Evolutionary conservation across 148 eudicot genomes (phyloP), one percentile per base, ranked within the genome.

Genomic region (Rhododendron williamsianum): DNA sequence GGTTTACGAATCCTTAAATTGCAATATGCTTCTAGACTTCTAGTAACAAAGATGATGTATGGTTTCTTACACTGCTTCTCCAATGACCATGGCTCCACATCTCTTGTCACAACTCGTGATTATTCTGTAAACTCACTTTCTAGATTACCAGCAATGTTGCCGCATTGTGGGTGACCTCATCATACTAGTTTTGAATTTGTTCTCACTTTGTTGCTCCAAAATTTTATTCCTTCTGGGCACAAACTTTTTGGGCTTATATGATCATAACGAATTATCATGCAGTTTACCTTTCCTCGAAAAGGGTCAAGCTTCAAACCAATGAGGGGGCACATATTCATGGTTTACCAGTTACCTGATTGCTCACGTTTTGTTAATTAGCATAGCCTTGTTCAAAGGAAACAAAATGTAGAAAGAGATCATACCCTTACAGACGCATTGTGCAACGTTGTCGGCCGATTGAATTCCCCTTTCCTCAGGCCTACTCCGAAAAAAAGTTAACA

Each of bases 391-490:
- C 63, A 49, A 79, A 21, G 11, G n/a, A 49, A 48, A 79, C 60
- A 80, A 80, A 58, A 23, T 19, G 16, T 46, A 35, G 30, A 56
- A 65, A 30, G 25, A 81, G 38, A 13, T 36, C 81, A 60, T 60
- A 90, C 83, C 73, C 60, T 43, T 25, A 76, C 80, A 84, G 45
- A 45, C 27, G 23, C 38, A 36, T 76, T 13, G 10, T 73, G 65
- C 45, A 38, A 80, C 51, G 81, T 74, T 27, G 76, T 82, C 84
- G 85, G 83, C 88, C 86, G 86, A 9, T 3, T 33, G 51, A 23
- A 60, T 38, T 41, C 84, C 15, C 78, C 83, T 65, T 86, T 87
- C 86, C 73, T 82, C 56, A 74, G 76, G 80, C 89, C 92, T 92
- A 86, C 54, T 54, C 80, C 82, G 33, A 85, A 13, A 23, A n/a